Conservation (phyloP, 2,329 filamentous ascomycete genomes). For the Sporothrix euskadiensis region DNA sequence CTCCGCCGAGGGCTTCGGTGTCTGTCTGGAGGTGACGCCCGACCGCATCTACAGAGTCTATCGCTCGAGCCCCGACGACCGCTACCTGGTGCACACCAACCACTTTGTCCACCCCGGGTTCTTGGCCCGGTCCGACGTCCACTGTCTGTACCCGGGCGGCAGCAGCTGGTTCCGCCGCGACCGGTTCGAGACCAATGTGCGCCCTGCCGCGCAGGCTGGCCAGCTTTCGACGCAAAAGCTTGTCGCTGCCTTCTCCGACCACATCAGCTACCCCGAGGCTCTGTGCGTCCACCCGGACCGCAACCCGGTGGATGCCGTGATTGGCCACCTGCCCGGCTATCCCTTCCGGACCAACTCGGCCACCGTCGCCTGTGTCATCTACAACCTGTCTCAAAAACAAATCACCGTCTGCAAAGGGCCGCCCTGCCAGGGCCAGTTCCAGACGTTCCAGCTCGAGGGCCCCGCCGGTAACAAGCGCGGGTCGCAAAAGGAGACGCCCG, state of each 20-base stretch:
- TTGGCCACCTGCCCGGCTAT: slow-evolving; percentile 30
- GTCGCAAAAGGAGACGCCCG: slow-evolving; percentile 14
- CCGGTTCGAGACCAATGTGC: slow-evolving; percentile 31
- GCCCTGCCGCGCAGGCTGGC: slow-evolving; percentile 14
- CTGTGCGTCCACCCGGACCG: slow-evolving; percentile 34
- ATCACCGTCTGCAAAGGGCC: slow-evolving; percentile 35
- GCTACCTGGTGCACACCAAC: slow-evolving; percentile 37
- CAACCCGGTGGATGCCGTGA: slow-evolving; percentile 26
- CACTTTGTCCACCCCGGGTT: slow-evolving; percentile 36
- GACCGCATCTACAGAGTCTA: slow-evolving; percentile 32
- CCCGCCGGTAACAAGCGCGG: slow-evolving; percentile 24
- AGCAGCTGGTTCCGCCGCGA: slow-evolving; percentile 34
- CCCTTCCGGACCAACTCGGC: slow-evolving; percentile 27
- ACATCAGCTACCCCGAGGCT: slow-evolving; percentile 33
- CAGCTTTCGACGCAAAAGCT: slow-evolving; percentile 26
- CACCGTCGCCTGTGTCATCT: slow-evolving; percentile 36
- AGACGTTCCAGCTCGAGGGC: slow-evolving; percentile 27
- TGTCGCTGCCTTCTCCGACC: slow-evolving; percentile 34
- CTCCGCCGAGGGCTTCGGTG: slow-evolving; percentile 32
- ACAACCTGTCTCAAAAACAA: slow-evolving; percentile 31
- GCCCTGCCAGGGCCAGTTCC: slow-evolving; percentile 33
- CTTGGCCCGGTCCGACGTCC: slow-evolving; percentile 29
- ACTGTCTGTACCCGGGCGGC: slow-evolving; percentile 32
- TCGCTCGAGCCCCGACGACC: slow-evolving; percentile 29
- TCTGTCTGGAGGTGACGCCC: slow-evolving; percentile 37